Conservation (phyloP, 2,329 filamentous ascomycete species). For the Grosmannia serpens region DNA sequence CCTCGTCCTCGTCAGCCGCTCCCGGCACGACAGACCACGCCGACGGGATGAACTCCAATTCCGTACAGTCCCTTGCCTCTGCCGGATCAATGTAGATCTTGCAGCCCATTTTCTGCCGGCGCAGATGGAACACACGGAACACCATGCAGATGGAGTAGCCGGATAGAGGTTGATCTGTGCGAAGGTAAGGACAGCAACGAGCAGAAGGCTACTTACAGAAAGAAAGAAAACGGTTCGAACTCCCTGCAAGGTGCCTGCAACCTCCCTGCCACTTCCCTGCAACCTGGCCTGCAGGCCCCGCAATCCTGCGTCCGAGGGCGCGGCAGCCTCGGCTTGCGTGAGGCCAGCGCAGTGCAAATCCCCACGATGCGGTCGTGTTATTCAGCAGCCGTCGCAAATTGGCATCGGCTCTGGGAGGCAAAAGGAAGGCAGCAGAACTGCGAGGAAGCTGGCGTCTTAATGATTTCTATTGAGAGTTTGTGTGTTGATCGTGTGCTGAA, state of each 20-base stretch:
- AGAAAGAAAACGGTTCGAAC: no score
- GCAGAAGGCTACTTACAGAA: no score
- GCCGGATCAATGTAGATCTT: slow-evolving; percentile 28
- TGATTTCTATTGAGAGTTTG: no score
- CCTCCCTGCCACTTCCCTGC: no score
- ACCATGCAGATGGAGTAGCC: slow-evolving; percentile 24
- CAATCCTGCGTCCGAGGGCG: neutral
- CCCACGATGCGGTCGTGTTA: neutral
- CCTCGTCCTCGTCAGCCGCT: neutral
- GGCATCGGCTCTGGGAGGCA: neutral
- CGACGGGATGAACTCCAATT: slow-evolving; percentile 14
- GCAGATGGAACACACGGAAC: slow-evolving; percentile 28
- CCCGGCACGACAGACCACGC: neutral
- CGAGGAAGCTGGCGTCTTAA: neutral
- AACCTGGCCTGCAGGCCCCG: neutral
- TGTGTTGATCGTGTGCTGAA: no score
- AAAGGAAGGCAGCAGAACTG: neutral
- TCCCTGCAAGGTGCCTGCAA: no score
- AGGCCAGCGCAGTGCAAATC: neutral
- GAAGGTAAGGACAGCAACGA: no score
- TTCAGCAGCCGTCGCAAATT: neutral
- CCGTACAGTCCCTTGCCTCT: slow-evolving; percentile 11
- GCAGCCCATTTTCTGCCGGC: slow-evolving; percentile 17
- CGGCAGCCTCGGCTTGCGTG: neutral
- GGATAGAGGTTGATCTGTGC: neutral